Base-by-base conservation (phyloP, 257 asterid species). In the Petunia axillaris region DNA sequence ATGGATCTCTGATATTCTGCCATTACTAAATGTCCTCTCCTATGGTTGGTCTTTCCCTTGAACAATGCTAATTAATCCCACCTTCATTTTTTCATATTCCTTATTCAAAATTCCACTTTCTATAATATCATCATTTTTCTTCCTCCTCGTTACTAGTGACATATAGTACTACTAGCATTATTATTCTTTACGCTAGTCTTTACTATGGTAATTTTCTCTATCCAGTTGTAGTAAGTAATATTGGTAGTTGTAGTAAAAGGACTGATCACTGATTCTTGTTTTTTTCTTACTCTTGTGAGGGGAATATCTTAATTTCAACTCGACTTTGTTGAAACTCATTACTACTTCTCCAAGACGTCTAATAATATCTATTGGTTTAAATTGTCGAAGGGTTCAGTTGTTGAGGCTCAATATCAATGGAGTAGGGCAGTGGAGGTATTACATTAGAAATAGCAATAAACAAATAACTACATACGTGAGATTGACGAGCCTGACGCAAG, bases 391-490 rank as follows among this genome's bases (percentile, higher is more conserved):
- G 25, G 25, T 52, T 52, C 57, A 2, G 77, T 35, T 70, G 55
- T 58, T 76, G 58, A 43, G 71, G 43, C 8, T 40, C 7, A 57
- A 57, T 14, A 64, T 8, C 36, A 9, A 95, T 95, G 99, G 99
- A 95, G 85, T 95, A 87, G 78, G 88, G 91, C 77, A 57, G 89
- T 13, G 83, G 85, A n/a, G 83, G 81, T 38, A 25, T 25, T 25
- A 25, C 25, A 25, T 25, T 25, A 25, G 25, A 25, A 25, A 25
- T 25, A 25, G 25, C 25, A 25, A 25, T 25, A 25, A 25, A 25
- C 25, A 25, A 25, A 25, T 25, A 25, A 25, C 25, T 25, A 25
- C 25, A 25, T 25, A 25, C 25, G 25, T 25, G 25, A 25, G 25
- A 25, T 25, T 25, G 25, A 25, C 25, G 25, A 25, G 25, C 25